phyloP scores from a whole-genome alignment of 441 rosid genomes.

The Geranium incanum region DNA sequence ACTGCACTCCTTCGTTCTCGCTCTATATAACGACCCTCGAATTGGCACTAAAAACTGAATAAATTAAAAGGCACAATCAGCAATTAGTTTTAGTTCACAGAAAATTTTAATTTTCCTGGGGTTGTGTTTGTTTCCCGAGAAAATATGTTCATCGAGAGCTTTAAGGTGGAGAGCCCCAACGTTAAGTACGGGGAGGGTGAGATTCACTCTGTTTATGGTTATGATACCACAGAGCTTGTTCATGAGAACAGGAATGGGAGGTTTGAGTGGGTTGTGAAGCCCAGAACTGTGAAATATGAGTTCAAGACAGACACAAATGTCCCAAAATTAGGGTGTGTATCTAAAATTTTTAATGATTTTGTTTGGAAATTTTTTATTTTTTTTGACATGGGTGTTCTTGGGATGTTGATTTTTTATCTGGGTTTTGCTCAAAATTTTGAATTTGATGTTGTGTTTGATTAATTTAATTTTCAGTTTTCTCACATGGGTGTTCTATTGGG shows the following conservation, averaged over 20 bases:
- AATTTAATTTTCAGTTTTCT: neutral
- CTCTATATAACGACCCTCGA: neutral
- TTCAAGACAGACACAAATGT: conserved; percentile 70
- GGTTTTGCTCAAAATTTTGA: conserved; percentile 8
- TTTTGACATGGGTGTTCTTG: neutral
- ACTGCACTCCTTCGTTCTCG: neutral
- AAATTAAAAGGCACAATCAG: neutral
- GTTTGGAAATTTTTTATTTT: neutral
- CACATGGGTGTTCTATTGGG: too few species aligned
- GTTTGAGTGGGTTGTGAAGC: conserved; percentile 80
- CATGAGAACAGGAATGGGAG: conserved; percentile 69
- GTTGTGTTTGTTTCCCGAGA: conserved; percentile 10
- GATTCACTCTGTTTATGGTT: conserved; percentile 54
- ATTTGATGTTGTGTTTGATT: neutral
- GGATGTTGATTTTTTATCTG: conserved; percentile 1
- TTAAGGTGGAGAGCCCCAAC: conserved; percentile 78
- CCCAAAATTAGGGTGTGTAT: conserved; percentile 71
- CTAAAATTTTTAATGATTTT: neutral
- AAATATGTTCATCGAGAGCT: conserved; percentile 81
- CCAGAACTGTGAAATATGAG: conserved; percentile 74
- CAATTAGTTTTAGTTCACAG: neutral
- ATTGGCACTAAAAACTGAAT: neutral
- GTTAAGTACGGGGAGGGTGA: conserved; percentile 58
- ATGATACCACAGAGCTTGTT: conserved; percentile 76
- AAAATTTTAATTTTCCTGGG: too few species aligned